A percentile compares a stretch with the other conserved stretches of the same genome.
Evolutionary conservation across 2,329 filamentous ascomycete species (phyloP).

Genomic region (Fusarium aywerte): DNA sequence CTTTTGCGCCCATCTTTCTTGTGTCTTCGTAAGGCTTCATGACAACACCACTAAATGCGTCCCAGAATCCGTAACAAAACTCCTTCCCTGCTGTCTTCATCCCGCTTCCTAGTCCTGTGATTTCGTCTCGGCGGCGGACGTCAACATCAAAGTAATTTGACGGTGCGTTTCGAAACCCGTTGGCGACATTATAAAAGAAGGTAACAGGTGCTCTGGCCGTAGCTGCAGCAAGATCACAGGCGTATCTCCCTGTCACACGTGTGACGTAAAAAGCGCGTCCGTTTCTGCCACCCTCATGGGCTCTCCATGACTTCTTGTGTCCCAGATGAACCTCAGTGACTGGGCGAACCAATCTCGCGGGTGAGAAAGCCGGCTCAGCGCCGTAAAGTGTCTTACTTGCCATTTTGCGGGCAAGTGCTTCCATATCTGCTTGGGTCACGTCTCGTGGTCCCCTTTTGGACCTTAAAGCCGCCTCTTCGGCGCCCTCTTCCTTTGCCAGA

Average conservation of each 20-base stretch:
- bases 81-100: conserved; percentile 73
- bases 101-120: conserved; percentile 70
- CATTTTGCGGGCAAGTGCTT: conserved; percentile 46
- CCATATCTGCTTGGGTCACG: conserved; percentile 46
- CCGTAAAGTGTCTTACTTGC: conserved; percentile 56
- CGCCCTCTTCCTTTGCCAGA: neutral
- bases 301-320: conserved; percentile 42
- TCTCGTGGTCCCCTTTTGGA: neutral
- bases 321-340: conserved; percentile 38
- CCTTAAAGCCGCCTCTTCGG: neutral
- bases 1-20: conserved; percentile 69
- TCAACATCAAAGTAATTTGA: conserved; percentile 69
- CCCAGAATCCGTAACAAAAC: conserved; percentile 72
- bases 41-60: conserved; percentile 74
- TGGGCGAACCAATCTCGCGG: conserved; percentile 10
- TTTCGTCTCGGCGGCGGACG: conserved; percentile 71
- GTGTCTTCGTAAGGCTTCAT: conserved; percentile 72
- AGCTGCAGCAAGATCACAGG: conserved; percentile 69
- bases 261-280: conserved; percentile 45
- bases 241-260: conserved; percentile 62
- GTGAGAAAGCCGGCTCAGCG: conserved; percentile 56
- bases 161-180: conserved; percentile 79
- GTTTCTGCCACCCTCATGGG: conserved; percentile 43
- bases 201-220: conserved; percentile 74
- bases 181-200: conserved; percentile 73